phyloP scores from a whole-genome alignment of 805 yeast species.

The Candida broadrunensis region DNA sequence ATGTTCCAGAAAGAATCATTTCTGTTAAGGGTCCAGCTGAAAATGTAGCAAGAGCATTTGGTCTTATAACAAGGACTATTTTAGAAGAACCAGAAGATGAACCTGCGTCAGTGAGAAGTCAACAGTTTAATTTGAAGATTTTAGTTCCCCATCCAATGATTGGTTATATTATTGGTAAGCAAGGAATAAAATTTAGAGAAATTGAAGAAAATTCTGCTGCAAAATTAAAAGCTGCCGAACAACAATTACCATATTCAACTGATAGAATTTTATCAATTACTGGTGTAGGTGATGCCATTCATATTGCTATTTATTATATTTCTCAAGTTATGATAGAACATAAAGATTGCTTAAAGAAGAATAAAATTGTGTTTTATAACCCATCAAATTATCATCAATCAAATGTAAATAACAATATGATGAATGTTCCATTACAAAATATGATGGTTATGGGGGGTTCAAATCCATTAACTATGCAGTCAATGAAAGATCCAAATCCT shows the following conservation, averaged over 20 bases:
- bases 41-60: constrained; percentile 78
- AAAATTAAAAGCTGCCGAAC: constrained; percentile 67
- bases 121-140: constrained; percentile 54
- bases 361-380: constrained; percentile 56
- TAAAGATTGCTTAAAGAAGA: constrained; percentile 47
- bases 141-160: constrained; percentile 76
- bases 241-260: constrained; percentile 69
- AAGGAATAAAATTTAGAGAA: constrained; percentile 70
- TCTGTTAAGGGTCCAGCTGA: constrained; percentile 74
- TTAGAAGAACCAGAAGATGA: constrained; percentile 64
- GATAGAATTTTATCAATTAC: constrained; percentile 68
- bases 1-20: constrained; percentile 71
- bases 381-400: constrained; percentile 46
- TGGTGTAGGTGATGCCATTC: constrained; percentile 86
- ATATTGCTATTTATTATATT: constrained; percentile 74
- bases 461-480: constrained; percentile 15
- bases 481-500: constrained; percentile 14
- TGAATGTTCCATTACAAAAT: constrained; percentile 11
- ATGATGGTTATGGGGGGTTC: constrained; percentile 18
- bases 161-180: constrained; percentile 79
- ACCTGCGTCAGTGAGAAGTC: constrained; percentile 55
- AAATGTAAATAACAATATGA: constrained; percentile 11
- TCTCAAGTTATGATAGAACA: constrained; percentile 66
- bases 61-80: constrained; percentile 64
- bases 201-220: constrained; percentile 84